Evolutionary conservation across 1,139 yeast species (phyloP).

Genomic region (Blastobotrys indianensis): DNA sequence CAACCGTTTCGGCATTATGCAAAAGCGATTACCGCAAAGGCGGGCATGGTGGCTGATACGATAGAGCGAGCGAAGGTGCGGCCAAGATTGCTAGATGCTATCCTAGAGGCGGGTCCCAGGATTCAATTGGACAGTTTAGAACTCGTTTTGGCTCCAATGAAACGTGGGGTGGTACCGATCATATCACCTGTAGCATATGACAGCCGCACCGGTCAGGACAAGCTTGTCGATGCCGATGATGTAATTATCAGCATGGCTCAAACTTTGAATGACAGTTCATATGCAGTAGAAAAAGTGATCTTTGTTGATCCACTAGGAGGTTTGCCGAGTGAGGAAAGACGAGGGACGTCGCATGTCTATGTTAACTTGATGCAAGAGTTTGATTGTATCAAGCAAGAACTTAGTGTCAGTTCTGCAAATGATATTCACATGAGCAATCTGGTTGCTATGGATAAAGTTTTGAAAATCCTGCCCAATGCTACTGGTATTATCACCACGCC

Average conservation of each 20-base stretch:
- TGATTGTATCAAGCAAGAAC: constrained; percentile 56
- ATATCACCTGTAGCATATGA: constrained; percentile 55
- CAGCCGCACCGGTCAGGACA: constrained; percentile 36
- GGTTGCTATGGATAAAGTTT: constrained; percentile 44
- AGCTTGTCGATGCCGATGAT: constrained; percentile 35
- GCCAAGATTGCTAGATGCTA: constrained; percentile 34
- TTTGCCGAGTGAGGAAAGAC: constrained; percentile 76
- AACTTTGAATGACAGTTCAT: constrained; percentile 28
- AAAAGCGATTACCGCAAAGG: constrained; percentile 22
- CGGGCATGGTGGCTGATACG: constrained; percentile 22
- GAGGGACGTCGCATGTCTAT: constrained; percentile 70
- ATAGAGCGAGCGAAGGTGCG: constrained; percentile 19
- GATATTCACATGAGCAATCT: constrained; percentile 53
- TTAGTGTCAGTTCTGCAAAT: constrained; percentile 40
- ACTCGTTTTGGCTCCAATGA: constrained; percentile 27
- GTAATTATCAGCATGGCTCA: constrained; percentile 38
- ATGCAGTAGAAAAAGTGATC: constrained; percentile 71
- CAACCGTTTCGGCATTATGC: constrained; percentile 22
- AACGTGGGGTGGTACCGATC: constrained; percentile 49
- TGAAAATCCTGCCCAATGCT: constrained; percentile 42
- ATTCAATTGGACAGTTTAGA: constrained; percentile 17
- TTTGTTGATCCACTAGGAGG: constrained; percentile 82
- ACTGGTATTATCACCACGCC: constrained; percentile 52
- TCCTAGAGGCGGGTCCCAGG: constrained; percentile 29
- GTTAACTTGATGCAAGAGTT: constrained; percentile 82